These are phyloP conservation scores for Cydonia oblonga DNA, from an alignment of 331 rosid species.

Conservation along the genomic window DNA sequence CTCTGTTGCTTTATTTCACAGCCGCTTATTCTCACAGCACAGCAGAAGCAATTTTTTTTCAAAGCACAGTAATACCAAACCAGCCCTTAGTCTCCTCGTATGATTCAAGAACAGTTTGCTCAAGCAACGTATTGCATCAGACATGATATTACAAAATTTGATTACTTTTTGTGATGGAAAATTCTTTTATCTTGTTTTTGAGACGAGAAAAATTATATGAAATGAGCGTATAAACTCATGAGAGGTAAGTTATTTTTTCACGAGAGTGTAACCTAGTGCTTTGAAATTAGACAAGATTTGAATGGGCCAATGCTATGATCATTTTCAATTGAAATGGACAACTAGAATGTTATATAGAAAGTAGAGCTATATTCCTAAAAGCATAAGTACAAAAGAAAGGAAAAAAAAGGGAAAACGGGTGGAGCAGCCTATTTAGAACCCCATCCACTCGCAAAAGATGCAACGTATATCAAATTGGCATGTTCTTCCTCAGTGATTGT, in stretches of 20 bases:
- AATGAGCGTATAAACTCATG: background rate
- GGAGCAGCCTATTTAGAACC: too few species aligned
- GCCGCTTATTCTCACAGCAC: too few species aligned
- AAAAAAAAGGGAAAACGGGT: background rate
- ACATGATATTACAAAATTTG: too few species aligned
- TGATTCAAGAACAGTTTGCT: background rate
- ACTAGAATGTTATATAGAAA: background rate
- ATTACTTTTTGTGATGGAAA: background rate
- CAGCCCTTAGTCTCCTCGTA: background rate
- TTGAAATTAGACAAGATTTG: background rate
- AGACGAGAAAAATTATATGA: too few species aligned
- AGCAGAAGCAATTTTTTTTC: too few species aligned
- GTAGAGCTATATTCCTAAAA: too few species aligned
- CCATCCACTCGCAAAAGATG: background rate
- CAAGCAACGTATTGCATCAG: too few species aligned
- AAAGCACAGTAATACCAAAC: too few species aligned
- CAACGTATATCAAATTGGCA: background rate
- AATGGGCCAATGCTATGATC: background rate
- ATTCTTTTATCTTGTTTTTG: background rate
- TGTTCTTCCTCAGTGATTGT: background rate
- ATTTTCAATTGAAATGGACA: background rate
- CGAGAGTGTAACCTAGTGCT: background rate
- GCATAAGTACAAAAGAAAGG: too few species aligned
- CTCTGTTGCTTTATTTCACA: too few species aligned
- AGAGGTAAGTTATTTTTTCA: too few species aligned